phyloP scores from a whole-genome alignment of 129 eudicot genomes.

The Tagetes patula region DNA sequence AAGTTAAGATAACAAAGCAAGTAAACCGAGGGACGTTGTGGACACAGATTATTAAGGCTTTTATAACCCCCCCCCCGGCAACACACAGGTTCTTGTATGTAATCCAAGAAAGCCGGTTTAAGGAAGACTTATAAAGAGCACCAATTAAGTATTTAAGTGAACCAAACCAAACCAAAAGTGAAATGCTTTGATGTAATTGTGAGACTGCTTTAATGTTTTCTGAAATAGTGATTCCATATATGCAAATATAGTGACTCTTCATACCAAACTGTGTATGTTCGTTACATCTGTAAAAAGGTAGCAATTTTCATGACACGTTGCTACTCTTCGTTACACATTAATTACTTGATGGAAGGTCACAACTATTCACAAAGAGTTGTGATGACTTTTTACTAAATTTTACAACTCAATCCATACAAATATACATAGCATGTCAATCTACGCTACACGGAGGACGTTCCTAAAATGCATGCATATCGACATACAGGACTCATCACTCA shows the following conservation, averaged over 20 bases:
- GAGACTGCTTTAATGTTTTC: background rate
- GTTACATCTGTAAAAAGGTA: background rate
- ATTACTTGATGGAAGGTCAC: background rate
- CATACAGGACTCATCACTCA: background rate
- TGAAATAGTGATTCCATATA: background rate
- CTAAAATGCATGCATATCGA: background rate
- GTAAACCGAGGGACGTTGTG: background rate
- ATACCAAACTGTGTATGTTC: background rate
- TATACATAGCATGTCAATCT: background rate
- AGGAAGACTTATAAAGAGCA: background rate
- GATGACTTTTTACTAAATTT: background rate
- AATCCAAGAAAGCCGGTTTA: background rate
- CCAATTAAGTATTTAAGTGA: background rate
- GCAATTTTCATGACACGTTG: background rate
- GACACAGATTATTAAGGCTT: background rate
- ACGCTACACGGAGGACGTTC: background rate
- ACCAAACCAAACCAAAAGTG: slow-evolving; percentile 10
- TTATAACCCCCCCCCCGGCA: background rate
- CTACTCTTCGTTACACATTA: no score
- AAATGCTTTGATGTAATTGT: background rate
- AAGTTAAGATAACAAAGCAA: background rate
- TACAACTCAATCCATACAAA: background rate
- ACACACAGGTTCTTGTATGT: background rate
- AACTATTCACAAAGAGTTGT: background rate
- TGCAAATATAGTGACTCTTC: background rate